A percentile compares a stretch with the other conserved stretches of the same genome.
These are phyloP conservation scores for Pontederia paniculata DNA, from an alignment of 176 grass and related monocot species.

Conservation along the genomic window DNA sequence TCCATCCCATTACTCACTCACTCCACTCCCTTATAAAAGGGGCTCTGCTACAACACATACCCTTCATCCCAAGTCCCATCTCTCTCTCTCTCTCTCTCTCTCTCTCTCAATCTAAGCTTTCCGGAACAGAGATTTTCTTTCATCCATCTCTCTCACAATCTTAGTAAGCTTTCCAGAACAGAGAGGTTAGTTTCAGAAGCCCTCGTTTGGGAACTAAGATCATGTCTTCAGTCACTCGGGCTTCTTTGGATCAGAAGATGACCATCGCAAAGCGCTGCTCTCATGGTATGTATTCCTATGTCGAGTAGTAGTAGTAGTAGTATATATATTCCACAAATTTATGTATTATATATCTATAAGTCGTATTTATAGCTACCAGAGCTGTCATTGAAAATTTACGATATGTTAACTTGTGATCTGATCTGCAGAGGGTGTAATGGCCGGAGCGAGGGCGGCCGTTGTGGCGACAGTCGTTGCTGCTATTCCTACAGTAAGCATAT, in stretches of 20 bases:
- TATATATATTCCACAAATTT: neutral
- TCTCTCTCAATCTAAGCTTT: no score
- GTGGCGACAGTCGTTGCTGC: constrained; percentile 49
- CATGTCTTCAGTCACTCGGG: constrained; percentile 34
- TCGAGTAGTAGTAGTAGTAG: no score
- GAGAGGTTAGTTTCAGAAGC: neutral
- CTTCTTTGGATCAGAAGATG: constrained; percentile 54
- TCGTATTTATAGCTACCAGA: neutral
- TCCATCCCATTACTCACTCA: no score
- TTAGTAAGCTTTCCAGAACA: no score
- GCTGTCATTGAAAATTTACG: neutral
- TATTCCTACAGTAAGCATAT: constrained; percentile 33
- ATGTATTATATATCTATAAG: no score
- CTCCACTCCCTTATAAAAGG: no score
- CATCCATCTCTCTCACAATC: no score
- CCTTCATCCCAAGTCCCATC: no score
- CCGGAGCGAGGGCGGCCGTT: constrained; percentile 47
- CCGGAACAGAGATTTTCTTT: no score
- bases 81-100: no score
- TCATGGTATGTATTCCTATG: constrained; percentile 14
- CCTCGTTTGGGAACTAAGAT: neutral
- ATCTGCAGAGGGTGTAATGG: constrained; percentile 45
- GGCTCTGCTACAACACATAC: no score
- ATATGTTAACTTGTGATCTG: neutral
- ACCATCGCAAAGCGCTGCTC: constrained; percentile 63